Percentiles rank a stretch among this genome's conserved stretches.
phyloP scores from a whole-genome alignment of 768 basidiomycete genomes.

The Rhodotorula taiwanensis region DNA sequence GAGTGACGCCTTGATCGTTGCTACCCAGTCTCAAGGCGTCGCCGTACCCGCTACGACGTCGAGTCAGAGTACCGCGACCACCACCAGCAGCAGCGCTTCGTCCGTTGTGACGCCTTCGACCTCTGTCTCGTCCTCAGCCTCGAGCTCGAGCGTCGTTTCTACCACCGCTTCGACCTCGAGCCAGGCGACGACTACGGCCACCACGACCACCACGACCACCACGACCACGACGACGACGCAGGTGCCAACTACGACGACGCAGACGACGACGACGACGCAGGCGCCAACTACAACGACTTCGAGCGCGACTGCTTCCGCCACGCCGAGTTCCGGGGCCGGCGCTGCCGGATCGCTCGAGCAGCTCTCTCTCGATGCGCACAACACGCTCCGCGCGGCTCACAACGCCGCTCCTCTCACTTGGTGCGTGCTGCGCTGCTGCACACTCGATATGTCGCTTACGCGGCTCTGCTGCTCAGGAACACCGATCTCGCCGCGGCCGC shows the following conservation, averaged over 20 bases:
- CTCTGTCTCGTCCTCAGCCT: too few species aligned
- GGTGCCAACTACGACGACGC: neutral
- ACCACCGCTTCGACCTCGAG: too few species aligned
- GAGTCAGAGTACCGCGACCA: too few species aligned
- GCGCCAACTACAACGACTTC: neutral
- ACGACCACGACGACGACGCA: too few species aligned
- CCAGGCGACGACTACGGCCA: too few species aligned
- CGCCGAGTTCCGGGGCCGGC: neutral
- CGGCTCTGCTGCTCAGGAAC: slow-evolving; percentile 9
- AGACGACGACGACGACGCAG: neutral
- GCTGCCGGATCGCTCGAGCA: neutral
- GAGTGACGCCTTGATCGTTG: too few species aligned
- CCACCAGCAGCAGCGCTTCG: too few species aligned
- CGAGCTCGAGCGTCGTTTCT: too few species aligned
- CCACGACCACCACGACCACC: too few species aligned
- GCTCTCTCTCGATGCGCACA: slow-evolving; percentile 30
- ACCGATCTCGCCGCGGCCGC: slow-evolving; percentile 40
- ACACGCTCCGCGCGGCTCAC: slow-evolving; percentile 32
- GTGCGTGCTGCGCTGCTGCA: slow-evolving; percentile 3
- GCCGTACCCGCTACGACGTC: too few species aligned
- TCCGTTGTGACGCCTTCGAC: too few species aligned
- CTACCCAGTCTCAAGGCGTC: too few species aligned
- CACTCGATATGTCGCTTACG: neutral
- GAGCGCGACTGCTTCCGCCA: neutral
- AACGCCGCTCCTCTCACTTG: slow-evolving; percentile 41